phyloP scores from a whole-genome alignment of 208 protist species.

The Acanthamoeba castellanii region DNA sequence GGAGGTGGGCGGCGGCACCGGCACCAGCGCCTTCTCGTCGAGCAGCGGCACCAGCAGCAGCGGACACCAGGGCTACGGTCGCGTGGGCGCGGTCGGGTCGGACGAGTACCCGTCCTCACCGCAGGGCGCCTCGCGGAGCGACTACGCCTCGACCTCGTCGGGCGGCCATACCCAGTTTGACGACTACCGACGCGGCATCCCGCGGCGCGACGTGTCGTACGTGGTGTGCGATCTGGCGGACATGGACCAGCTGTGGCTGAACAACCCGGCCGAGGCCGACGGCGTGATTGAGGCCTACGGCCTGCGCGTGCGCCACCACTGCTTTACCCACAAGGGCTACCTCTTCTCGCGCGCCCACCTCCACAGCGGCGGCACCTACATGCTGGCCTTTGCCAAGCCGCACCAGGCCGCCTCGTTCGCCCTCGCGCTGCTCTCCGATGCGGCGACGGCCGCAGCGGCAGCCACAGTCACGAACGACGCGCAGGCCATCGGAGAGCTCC shows the following conservation, averaged over 20 bases:
- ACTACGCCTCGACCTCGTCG: too few species aligned
- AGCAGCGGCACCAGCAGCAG: too few species aligned
- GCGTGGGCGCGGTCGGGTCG: too few species aligned
- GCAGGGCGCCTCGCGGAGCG: too few species aligned
- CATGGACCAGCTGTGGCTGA: neutral
- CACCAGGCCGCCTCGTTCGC: neutral
- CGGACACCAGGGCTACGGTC: too few species aligned
- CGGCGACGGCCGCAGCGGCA: too few species aligned
- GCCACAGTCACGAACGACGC: neutral
- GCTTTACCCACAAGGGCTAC: neutral
- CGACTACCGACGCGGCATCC: too few species aligned
- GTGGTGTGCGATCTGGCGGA: neutral
- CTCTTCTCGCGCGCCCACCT: neutral
- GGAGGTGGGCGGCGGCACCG: neutral
- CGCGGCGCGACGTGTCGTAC: neutral
- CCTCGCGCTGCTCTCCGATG: neutral
- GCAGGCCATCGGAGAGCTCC: neutral
- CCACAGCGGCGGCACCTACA: conserved; percentile 18
- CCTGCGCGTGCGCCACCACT: neutral
- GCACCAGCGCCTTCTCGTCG: neutral
- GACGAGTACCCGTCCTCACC: too few species aligned
- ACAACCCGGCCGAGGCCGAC: neutral
- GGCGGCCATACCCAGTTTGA: too few species aligned
- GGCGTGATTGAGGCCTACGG: neutral
- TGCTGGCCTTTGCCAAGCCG: neutral